Conservation (phyloP, 306 rosid genomes). For the Delonix regia region DNA sequence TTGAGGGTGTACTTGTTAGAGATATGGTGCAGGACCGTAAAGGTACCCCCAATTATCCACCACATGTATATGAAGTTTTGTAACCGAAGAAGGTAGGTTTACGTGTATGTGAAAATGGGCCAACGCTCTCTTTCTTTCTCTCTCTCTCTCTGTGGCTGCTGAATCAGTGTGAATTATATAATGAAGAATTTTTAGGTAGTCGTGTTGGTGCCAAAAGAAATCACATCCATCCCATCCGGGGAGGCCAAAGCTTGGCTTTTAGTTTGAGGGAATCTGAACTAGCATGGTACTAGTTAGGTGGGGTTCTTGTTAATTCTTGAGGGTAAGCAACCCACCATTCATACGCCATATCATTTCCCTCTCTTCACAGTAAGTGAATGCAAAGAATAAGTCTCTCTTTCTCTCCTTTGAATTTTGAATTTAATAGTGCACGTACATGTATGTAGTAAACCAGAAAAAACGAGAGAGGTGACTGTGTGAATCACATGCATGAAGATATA, state of each 20-base stretch:
- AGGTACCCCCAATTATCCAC: constrained; percentile 27
- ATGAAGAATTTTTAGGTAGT: constrained; percentile 46
- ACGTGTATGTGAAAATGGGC: constrained; percentile 20
- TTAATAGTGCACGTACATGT: not conserved
- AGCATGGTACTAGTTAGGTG: constrained; percentile 25
- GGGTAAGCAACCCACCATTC: constrained; percentile 27
- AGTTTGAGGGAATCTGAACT: constrained; percentile 37
- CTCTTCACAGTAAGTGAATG: not conserved
- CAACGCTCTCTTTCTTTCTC: not conserved
- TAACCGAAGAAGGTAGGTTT: constrained; percentile 3
- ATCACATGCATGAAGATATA: constrained; percentile 27
- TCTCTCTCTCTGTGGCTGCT: not conserved
- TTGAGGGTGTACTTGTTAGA: not conserved
- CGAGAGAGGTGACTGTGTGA: too few species aligned
- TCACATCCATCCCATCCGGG: constrained; percentile 44
- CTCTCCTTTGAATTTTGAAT: not conserved
- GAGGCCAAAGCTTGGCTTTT: constrained; percentile 35
- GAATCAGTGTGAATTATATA: constrained; percentile 11
- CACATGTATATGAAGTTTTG: constrained; percentile 4
- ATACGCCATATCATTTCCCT: constrained; percentile 3
- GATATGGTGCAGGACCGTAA: not conserved
- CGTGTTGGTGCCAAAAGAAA: constrained; percentile 45
- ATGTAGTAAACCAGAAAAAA: not conserved
- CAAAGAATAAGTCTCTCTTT: not conserved
- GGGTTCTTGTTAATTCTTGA: constrained; percentile 26